phyloP scores from a whole-genome alignment of 2,329 filamentous ascomycete species.

The Diaporthe batatas region DNA sequence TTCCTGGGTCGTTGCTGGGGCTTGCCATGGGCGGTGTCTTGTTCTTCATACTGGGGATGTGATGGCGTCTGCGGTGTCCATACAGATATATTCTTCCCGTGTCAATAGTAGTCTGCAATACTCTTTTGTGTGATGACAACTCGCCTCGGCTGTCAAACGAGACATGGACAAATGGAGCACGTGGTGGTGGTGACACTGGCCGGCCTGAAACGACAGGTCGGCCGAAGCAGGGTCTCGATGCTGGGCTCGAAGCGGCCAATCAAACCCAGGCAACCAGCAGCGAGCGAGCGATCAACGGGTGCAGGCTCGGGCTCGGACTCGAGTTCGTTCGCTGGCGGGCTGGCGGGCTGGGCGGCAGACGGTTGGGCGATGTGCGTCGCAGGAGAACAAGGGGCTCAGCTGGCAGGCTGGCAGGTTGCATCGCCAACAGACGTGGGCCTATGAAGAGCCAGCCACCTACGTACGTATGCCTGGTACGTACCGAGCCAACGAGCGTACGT shows the following conservation, averaged over 20 bases:
- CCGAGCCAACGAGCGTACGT: too few relatives aligned
- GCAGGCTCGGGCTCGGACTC: slow-evolving; percentile 9
- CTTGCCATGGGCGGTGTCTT: background rate
- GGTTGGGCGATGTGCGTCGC: slow-evolving; percentile 27
- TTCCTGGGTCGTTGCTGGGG: background rate
- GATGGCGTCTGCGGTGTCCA: too few relatives aligned
- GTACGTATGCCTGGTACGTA: too few relatives aligned
- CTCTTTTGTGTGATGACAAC: too few relatives aligned
- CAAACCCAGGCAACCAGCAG: slow-evolving; percentile 13
- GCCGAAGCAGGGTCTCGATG: slow-evolving; percentile 17
- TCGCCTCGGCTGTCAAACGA: too few relatives aligned
- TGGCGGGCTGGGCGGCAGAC: background rate
- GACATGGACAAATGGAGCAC: too few relatives aligned
- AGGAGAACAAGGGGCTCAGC: slow-evolving; percentile 20
- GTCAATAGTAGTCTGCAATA: too few relatives aligned
- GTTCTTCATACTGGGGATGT: background rate
- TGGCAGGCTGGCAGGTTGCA: slow-evolving; percentile 21
- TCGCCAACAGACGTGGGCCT: slow-evolving; percentile 18
- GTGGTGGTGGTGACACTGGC: background rate
- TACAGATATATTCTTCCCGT: too few relatives aligned
- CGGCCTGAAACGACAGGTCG: slow-evolving; percentile 5
- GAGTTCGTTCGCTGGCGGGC: slow-evolving; percentile 18
- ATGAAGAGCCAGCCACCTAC: slow-evolving; percentile 32
- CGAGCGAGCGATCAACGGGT: too few relatives aligned
- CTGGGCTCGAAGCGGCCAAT: slow-evolving; percentile 29